A percentile compares a stretch with the other conserved stretches of the same genome.
Evolutionary conservation across 192 early-diverging fungal genomes (phyloP).

Genomic region (Cladochytrium replicatum): DNA sequence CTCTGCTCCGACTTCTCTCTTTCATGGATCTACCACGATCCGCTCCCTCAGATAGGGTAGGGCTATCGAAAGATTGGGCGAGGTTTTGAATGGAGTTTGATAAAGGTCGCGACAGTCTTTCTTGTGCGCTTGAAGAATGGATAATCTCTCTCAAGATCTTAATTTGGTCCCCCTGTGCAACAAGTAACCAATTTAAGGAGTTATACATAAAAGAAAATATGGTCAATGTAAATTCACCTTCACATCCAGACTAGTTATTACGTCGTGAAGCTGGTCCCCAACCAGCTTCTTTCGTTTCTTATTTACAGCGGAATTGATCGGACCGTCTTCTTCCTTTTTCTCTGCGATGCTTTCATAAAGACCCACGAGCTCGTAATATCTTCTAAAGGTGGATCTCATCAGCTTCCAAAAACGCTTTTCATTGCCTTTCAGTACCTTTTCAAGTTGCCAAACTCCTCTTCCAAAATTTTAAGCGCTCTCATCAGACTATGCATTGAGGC

Average conservation of each 20-base stretch:
- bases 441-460: slow-evolving; percentile 27
- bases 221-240: slow-evolving; percentile 18
- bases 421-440: slow-evolving; percentile 17
- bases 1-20: no score
- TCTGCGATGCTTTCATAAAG: slow-evolving; percentile 33
- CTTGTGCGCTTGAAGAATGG: no score
- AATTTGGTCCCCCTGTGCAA: slow-evolving; percentile 38
- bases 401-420: neutral
- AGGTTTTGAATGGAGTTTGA: no score
- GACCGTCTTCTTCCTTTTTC: neutral
- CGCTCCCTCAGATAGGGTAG: no score
- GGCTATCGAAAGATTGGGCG: no score
- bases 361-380: slow-evolving; percentile 33
- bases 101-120: no score
- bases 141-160: slow-evolving; percentile 40
- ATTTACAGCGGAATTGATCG: slow-evolving; percentile 2
- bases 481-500: neutral
- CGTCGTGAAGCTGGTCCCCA: slow-evolving; percentile 34
- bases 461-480: slow-evolving; percentile 23
- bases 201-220: neutral
- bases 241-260: slow-evolving; percentile 39
- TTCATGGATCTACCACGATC: no score
- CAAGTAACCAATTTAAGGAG: neutral
- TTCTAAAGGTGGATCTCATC: slow-evolving; percentile 5
- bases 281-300: slow-evolving; percentile 17